These are phyloP conservation scores for Glycine tomentella DNA, from an alignment of 306 rosid genomes.

Conservation along the genomic window DNA sequence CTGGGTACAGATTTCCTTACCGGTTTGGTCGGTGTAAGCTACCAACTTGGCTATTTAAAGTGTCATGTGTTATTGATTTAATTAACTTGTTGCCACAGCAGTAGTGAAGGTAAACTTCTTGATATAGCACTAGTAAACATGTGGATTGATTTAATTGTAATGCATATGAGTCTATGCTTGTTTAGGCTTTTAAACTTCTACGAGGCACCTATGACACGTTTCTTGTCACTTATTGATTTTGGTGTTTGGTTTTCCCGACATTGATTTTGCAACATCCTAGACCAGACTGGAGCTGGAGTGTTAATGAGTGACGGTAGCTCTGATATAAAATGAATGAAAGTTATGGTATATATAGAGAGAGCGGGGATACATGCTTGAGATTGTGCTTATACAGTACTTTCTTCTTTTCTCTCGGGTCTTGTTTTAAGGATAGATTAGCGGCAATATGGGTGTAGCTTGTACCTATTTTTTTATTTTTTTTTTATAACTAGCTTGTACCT, in stretches of 20 bases:
- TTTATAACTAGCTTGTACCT: too few relatives aligned
- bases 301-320: slow-evolving; percentile 28
- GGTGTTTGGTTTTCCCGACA: slow-evolving; percentile 26
- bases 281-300: background rate
- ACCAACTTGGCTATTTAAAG: slow-evolving; percentile 33
- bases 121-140: slow-evolving; percentile 16
- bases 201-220: slow-evolving; percentile 29
- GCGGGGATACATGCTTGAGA: background rate
- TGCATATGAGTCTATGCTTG: slow-evolving; percentile 4
- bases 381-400: background rate
- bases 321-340: background rate
- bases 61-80: slow-evolving; percentile 24
- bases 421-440: slow-evolving; percentile 1
- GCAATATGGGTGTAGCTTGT: background rate
- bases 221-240: slow-evolving; percentile 26
- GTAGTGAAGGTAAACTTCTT: slow-evolving; percentile 27
- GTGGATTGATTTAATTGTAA: slow-evolving; percentile 19
- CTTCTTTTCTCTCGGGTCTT: background rate
- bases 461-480: background rate
- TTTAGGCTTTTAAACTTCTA: slow-evolving; percentile 41
- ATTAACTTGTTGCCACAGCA: slow-evolving; percentile 38
- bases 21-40: slow-evolving; percentile 54
- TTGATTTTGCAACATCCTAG: background rate
- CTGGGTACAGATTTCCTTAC: slow-evolving; percentile 42
- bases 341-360: background rate